Evolutionary conservation across 78 protist genomes (phyloP), one percentile per base, ranked within the genome.

Genomic region (Trichosphaerium sp.): DNA sequence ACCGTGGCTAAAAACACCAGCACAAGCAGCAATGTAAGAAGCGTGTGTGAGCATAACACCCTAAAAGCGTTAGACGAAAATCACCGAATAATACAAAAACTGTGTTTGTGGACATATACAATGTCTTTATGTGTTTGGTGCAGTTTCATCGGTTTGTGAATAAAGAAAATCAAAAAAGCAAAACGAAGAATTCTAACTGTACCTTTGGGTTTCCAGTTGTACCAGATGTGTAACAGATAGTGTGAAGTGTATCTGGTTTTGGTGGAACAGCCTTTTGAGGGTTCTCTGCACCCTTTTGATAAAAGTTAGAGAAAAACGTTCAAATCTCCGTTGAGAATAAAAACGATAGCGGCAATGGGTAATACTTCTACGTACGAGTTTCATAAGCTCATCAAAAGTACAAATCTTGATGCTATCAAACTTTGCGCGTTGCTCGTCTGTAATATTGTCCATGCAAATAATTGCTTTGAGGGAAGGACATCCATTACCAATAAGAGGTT

Each of bases 161-260:
- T 44, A 44, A 44, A 44, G 51, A 44, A 18, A 44, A 44, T n/a
- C 29, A 44, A 18, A 54, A 64, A 42, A 54, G 43, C 68, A 37
- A 68, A 57, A 18, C 21, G 18, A 32, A 18, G 18, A 57, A 57
- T 57, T 15, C 21, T n/a, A 18, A 14, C 41, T 15, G 78, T 25
- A 83, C 92, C 71, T 93, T 93, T 56, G 98, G 98, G 15, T 43
- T 25, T 31, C 99, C 99, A 5, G 95, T 94, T 34, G 98, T 82
- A 41, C 99, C 99, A 1, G 92, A 81, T 1, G 99, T 94, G 84
- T 91, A 96, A 63, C 83, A 67, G 56, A 91, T 34, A 11, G 78
- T 67, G 44, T 74, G 75, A 12, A 73, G 4, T 68, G 84, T 87
- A 1, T 69, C 71, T 31, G 87, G 82, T 18, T 10, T 25, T 10